phyloP scores from a whole-genome alignment of 352 stramenopile species.

The Thraustotheca clavata region DNA sequence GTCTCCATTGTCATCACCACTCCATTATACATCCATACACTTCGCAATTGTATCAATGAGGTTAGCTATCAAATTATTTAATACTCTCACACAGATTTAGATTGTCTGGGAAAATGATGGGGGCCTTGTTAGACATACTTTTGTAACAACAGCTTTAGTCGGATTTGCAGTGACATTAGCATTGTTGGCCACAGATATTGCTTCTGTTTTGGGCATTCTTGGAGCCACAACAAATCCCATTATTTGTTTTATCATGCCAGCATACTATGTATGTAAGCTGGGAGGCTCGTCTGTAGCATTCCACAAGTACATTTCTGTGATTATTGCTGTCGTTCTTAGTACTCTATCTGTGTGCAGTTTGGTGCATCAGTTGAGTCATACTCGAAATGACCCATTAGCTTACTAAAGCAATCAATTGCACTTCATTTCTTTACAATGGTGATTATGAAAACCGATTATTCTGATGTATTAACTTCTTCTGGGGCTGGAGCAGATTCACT shows the following conservation, averaged over 20 bases:
- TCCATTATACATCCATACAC: conserved; percentile 76
- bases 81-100: conserved; percentile 7
- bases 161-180: conserved; percentile 41
- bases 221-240: conserved; percentile 79
- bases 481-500: background rate
- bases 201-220: conserved; percentile 72
- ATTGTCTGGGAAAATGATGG: conserved; percentile 26
- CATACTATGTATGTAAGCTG: conserved; percentile 61
- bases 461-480: too few species aligned
- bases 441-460: too few species aligned
- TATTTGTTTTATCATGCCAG: conserved; percentile 83
- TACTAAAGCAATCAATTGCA: background rate
- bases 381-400: too few species aligned
- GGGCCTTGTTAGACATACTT: conserved; percentile 36
- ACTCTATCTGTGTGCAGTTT: background rate
- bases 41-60: conserved; percentile 78
- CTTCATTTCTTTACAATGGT: too few species aligned
- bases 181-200: conserved; percentile 69
- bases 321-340: background rate
- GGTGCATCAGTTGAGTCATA: background rate
- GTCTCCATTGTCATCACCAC: conserved; percentile 76
- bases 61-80: conserved; percentile 2
- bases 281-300: conserved; percentile 8
- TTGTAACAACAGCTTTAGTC: conserved; percentile 52
- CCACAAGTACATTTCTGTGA: conserved; percentile 1